These are phyloP conservation scores for Curvularia hawaiiensis DNA, from an alignment of 2,329 filamentous ascomycete genomes.

Conservation along the genomic window DNA sequence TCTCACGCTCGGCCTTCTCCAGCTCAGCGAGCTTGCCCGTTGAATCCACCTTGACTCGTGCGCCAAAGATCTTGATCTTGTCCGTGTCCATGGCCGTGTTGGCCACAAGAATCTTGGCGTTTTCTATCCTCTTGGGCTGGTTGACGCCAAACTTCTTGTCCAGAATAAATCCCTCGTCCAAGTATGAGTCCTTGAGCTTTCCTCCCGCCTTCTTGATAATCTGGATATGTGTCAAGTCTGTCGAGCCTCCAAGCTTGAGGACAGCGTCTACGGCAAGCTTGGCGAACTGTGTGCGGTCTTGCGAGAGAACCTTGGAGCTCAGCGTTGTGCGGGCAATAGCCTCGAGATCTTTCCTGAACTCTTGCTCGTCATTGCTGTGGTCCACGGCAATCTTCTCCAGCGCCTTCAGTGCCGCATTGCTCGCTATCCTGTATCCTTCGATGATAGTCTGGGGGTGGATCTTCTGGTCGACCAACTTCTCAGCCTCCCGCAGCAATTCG, in stretches of 20 bases:
- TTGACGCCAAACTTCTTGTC: slow-evolving; percentile 99
- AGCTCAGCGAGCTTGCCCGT: slow-evolving; percentile 98
- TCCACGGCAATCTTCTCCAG: slow-evolving; percentile 86
- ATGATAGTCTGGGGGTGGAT: slow-evolving; percentile 99
- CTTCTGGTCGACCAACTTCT: slow-evolving; percentile 97
- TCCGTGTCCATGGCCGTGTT: slow-evolving; percentile 99
- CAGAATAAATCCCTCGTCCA: slow-evolving; percentile 97
- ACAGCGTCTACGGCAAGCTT: slow-evolving; percentile 90
- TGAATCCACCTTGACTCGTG: slow-evolving; percentile 92
- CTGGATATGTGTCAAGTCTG: slow-evolving; percentile 96
- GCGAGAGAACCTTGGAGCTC: slow-evolving; percentile 94
- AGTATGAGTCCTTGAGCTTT: slow-evolving; percentile 95
- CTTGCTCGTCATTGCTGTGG: slow-evolving; percentile 80
- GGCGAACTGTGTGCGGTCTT: slow-evolving; percentile 92
- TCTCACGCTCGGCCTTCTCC: slow-evolving; percentile 97
- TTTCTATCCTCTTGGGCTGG: slow-evolving; percentile 95
- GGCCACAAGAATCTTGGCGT: slow-evolving; percentile 96
- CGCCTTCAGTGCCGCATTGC: slow-evolving; percentile 81
- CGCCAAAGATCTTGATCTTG: slow-evolving; percentile 99
- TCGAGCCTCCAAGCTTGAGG: slow-evolving; percentile 84
- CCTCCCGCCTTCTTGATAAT: slow-evolving; percentile 99
- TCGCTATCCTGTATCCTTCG: slow-evolving; percentile 97
- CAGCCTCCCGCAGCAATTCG: slow-evolving; percentile 92
- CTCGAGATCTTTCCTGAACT: slow-evolving; percentile 87
- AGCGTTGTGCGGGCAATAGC: slow-evolving; percentile 93